Evolutionary conservation across 495 filamentous ascomycete species (phyloP), one percentile per base, ranked within the genome.

Genomic region (Xylaria telfairii): DNA sequence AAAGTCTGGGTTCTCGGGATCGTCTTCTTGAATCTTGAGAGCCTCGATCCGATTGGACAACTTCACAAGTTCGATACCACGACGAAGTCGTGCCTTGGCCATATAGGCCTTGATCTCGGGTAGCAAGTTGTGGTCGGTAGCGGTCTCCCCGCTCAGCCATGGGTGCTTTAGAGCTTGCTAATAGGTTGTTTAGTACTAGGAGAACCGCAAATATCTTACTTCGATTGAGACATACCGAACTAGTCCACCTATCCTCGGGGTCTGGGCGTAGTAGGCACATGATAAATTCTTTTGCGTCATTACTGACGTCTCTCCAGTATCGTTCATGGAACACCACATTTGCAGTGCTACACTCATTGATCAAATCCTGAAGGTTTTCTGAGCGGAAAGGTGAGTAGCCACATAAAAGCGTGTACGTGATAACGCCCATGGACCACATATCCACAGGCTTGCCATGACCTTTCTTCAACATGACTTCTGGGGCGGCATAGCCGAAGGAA

Each of bases 401-500:
- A 81, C 96, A 99, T 49, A 99, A 92, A n/a, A 99, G 87, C 19
- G 96, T 98, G 83, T 99, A 99, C 37, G 96, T 98, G 77, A 99
- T 98, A 73, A 99, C 95, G 72, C 96, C 96, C 75, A 99, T 85
- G 10, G 95, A 98, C 96, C 96, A 99, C 93, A 99, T 96, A 77
- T 99, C 96, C 37, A 98, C 96, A n/a, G 96, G 92, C 80, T 98
- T 98, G 76, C 96, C 96, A 78, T 99, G 96, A 46, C 96, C 96
- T 73, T 93, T 89, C 85, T 97, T 98, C 60, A 97, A 85, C 96
- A 99, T 99, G 54, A 99, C 95, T 79, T 99, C 96, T 9, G 96
- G 96, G 0, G 96, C 96, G 24, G 96, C 96, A 76, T 99, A 99
- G 49, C 96, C 96, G 79, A 99, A 98, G 3, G 96, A 98, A 42